Conservation (phyloP, 129 eudicot species). For the Oenanthe sinensis region DNA sequence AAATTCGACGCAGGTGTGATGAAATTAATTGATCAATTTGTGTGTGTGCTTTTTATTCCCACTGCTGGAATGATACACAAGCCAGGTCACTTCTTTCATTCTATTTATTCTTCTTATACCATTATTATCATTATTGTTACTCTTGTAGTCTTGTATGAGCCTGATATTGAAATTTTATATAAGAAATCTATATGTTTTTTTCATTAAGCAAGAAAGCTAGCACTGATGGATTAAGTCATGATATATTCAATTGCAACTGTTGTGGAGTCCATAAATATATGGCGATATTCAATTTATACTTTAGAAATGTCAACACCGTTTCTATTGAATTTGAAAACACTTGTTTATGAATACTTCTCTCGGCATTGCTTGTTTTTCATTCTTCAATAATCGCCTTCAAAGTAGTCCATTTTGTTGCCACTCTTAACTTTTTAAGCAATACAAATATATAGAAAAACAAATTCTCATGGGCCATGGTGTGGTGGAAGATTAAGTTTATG, state of each 20-base stretch:
- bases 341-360: not conserved
- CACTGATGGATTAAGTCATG: not conserved
- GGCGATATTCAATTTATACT: not conserved
- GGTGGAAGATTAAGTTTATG: not conserved
- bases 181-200: not conserved
- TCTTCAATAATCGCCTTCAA: not conserved
- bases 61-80: not conserved
- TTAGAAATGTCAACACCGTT: not conserved
- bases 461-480: not conserved
- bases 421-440: not conserved
- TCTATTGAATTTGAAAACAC: not conserved
- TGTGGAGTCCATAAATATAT: not conserved
- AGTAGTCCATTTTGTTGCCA: not conserved
- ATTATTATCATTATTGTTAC: not conserved
- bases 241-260: not conserved
- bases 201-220: not conserved
- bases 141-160: not conserved
- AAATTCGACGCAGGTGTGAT: slow-evolving; percentile 83
- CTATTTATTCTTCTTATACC: not conserved
- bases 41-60: not conserved
- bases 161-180: not conserved
- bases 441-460: not conserved
- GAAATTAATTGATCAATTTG: slow-evolving; percentile 30
- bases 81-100: not conserved
- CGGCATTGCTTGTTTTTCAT: not conserved